phyloP scores from a whole-genome alignment of 192 early-diverging fungal species.

The Coemansia sp. region DNA sequence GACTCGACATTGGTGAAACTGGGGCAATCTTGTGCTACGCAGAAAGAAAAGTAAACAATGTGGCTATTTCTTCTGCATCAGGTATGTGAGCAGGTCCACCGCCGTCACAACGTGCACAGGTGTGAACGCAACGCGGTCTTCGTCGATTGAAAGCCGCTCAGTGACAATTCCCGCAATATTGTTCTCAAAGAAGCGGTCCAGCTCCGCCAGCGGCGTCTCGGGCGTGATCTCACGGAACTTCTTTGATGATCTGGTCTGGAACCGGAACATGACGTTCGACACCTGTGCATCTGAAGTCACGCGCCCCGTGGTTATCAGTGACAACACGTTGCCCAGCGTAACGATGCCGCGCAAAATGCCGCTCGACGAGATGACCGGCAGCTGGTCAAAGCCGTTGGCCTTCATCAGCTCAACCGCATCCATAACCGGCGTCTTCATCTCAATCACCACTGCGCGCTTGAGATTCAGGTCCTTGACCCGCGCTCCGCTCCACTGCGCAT shows the following conservation, averaged over 20 bases:
- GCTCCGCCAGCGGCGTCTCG: constrained; percentile 77
- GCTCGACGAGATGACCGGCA: constrained; percentile 78
- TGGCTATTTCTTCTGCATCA: constrained; percentile 62
- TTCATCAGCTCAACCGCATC: constrained; percentile 92
- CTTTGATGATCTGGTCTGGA: constrained; percentile 61
- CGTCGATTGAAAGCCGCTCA: constrained; percentile 56
- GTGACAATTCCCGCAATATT: constrained; percentile 91
- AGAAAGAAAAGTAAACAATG: neutral
- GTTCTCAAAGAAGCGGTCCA: constrained; percentile 90
- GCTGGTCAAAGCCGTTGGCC: constrained; percentile 88
- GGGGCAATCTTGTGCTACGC: neutral
- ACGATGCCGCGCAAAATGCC: constrained; percentile 77
- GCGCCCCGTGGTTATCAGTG: constrained; percentile 74
- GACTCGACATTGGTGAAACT: neutral
- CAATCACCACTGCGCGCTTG: constrained; percentile 82
- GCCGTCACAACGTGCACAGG: constrained; percentile 91
- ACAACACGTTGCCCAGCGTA: constrained; percentile 84
- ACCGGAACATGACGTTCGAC: constrained; percentile 77
- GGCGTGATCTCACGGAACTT: constrained; percentile 87
- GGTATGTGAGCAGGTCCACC: constrained; percentile 82
- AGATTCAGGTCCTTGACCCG: constrained; percentile 79
- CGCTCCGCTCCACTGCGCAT: constrained; percentile 78
- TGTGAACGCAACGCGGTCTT: constrained; percentile 59
- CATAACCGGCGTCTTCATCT: constrained; percentile 66
- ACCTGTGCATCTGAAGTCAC: constrained; percentile 66